Evolutionary conservation across 164 flowering plant genomes (phyloP), one percentile per base, ranked within the genome.

Genomic region (Aristolochia californica): DNA sequence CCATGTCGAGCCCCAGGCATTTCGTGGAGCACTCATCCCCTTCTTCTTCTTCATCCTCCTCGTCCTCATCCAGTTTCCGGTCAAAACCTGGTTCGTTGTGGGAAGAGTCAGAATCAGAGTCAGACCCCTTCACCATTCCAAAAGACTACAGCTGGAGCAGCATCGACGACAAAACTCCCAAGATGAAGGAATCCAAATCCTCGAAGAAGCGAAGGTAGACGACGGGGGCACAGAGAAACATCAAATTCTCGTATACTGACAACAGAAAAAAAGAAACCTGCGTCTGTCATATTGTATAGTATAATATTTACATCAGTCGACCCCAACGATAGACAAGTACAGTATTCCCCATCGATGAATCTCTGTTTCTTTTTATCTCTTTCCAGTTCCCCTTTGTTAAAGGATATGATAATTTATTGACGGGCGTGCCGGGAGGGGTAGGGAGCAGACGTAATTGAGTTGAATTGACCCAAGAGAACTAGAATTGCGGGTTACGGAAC

Each of bases 81-180:
- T 64, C 34, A 40, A 57, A 56, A 23, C 22, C 48, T 25, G 48
- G 62, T 23, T 27, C 52, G 18, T 15, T 13, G 10, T 16, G 18
- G 43, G 27, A 21, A 21, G 43, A 14, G 17, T 24, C 16, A 26
- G 88, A 91, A 58, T 95, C 17, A 21, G 43, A 20, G 18, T 24
- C 22, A 21, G 88, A 91, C 60, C 96, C 96, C 0, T 91, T 91
- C 61, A 81, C 72, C 0, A 84, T 91, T 38, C 98, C 98, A 0
- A 62, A 62, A 55, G 91, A 84, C 47, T 91, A 88, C 57, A 66
- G 68, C 0, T 91, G 98, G 98, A 77, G 73, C 2, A 83, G 82
- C 58, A 60, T 72, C 4, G 88, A 83, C 52, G 83, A 74, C 48
- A 86, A 76, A 65, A 70, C 68, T 3, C 62, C 58, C 24, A 83